Percentiles rank a stretch among this genome's conserved stretches.
Conservation (phyloP, 495 filamentous ascomycete genomes). For the Massariosphaeria phaeospora region DNA sequence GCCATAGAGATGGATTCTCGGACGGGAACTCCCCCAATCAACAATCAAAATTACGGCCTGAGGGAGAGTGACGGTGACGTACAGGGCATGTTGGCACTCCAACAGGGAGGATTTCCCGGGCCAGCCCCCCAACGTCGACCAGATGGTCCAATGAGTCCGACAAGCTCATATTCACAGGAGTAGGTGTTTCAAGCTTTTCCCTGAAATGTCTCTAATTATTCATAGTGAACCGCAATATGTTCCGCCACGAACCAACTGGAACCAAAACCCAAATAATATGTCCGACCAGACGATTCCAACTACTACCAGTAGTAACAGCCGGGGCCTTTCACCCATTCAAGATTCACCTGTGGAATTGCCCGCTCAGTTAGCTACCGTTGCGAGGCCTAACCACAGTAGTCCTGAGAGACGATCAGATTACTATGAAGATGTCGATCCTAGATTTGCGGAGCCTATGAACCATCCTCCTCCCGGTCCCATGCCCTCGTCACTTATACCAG, state of each 20-base stretch:
- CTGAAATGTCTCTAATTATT: conserved; percentile 3
- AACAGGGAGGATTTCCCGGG: conserved; percentile 49
- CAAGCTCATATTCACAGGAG: conserved; percentile 68
- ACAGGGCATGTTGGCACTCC: conserved; percentile 62
- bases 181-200: conserved; percentile 48
- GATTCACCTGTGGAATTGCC: conserved; percentile 45
- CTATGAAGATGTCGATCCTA: conserved; percentile 92
- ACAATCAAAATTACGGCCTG: conserved; percentile 39
- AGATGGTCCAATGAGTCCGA: conserved; percentile 48
- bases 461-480: conserved; percentile 23
- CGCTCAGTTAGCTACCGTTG: conserved; percentile 31
- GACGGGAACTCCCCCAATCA: conserved; percentile 49
- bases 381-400: conserved; percentile 41
- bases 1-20: conserved; percentile 79
- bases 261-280: conserved; percentile 37
- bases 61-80: conserved; percentile 65
- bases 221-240: conserved; percentile 40
- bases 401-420: conserved; percentile 55
- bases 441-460: conserved; percentile 57
- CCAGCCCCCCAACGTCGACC: conserved; percentile 41
- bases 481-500: conserved; percentile 38
- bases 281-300: conserved; percentile 24
- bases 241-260: conserved; percentile 48
- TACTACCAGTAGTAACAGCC: conserved; percentile 19
- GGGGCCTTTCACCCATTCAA: conserved; percentile 34